phyloP scores from a whole-genome alignment of 2,329 filamentous ascomycete species.

The Aureobasidium lini region DNA sequence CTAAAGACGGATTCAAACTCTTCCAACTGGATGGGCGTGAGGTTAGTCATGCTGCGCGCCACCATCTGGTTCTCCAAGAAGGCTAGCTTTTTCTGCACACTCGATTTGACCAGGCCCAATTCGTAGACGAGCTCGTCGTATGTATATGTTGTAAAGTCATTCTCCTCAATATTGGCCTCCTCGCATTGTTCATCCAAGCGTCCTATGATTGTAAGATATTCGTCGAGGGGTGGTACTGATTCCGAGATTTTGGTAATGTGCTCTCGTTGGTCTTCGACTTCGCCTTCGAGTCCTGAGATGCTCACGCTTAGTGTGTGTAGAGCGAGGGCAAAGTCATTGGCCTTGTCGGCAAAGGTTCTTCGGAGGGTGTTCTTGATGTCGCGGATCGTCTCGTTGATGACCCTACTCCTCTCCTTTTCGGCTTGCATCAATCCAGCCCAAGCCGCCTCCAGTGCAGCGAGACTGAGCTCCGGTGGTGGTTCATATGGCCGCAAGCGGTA shows the following conservation, averaged over 20 bases:
- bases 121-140: slow-evolving; percentile 96
- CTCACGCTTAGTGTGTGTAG: slow-evolving; percentile 91
- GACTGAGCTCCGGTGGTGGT: slow-evolving; percentile 72
- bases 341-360: slow-evolving; percentile 91
- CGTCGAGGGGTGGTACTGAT: slow-evolving; percentile 80
- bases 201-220: slow-evolving; percentile 81
- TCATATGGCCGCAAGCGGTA: slow-evolving; percentile 88
- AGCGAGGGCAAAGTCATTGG: slow-evolving; percentile 93
- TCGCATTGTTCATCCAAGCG: slow-evolving; percentile 80
- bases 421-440: slow-evolving; percentile 74
- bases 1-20: slow-evolving; percentile 98
- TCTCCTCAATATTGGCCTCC: slow-evolving; percentile 97
- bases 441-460: slow-evolving; percentile 73
- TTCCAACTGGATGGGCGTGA: slow-evolving; percentile 95
- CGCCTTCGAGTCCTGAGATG: slow-evolving; percentile 93
- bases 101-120: slow-evolving; percentile 80
- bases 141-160: slow-evolving; percentile 98
- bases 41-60: slow-evolving; percentile 94
- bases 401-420: slow-evolving; percentile 80
- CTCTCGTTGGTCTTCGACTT: slow-evolving; percentile 86
- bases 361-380: slow-evolving; percentile 96
- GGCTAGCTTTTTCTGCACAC: slow-evolving; percentile 89
- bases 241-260: slow-evolving; percentile 81
- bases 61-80: slow-evolving; percentile 99
- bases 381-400: slow-evolving; percentile 97